Evolutionary conservation across 768 basidiomycete genomes (phyloP).

Genomic region (Mycena floridula): DNA sequence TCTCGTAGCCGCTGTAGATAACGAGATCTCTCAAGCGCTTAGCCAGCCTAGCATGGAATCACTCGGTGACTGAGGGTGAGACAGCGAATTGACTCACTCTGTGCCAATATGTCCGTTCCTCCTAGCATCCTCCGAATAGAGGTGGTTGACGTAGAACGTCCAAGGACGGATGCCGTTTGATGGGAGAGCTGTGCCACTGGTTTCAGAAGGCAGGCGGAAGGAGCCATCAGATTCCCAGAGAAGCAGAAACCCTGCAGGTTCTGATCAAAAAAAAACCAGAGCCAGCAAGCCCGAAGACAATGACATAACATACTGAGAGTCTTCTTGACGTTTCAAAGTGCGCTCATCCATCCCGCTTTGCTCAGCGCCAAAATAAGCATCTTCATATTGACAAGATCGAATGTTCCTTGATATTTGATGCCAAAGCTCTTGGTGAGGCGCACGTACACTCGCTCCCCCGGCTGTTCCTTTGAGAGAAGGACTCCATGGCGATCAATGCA

Average conservation of each 20-base stretch:
- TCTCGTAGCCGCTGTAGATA: not conserved
- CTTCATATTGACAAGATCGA: not conserved
- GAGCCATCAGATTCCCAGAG: not conserved
- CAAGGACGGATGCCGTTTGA: not conserved
- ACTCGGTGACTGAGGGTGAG: no score
- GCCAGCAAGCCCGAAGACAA: not conserved
- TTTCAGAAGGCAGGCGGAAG: not conserved
- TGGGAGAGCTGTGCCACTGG: not conserved
- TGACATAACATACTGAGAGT: not conserved
- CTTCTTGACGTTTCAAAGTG: not conserved
- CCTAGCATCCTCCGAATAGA: not conserved
- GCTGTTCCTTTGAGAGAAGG: no score
- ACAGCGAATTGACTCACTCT: no score
- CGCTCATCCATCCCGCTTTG: not conserved
- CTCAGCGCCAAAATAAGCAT: not conserved
- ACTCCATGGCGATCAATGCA: no score
- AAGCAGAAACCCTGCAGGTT: not conserved
- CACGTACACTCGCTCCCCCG: no score
- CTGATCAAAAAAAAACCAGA: not conserved
- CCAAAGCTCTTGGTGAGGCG: no score
- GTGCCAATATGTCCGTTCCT: not conserved
- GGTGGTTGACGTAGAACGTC: not conserved
- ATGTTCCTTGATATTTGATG: no score
- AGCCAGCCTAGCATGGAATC: not conserved
- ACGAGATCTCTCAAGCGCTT: not conserved